These are phyloP conservation scores for Gryganskiella cystojenkinii DNA, from an alignment of 192 early-diverging fungal species.

Conservation along the genomic window DNA sequence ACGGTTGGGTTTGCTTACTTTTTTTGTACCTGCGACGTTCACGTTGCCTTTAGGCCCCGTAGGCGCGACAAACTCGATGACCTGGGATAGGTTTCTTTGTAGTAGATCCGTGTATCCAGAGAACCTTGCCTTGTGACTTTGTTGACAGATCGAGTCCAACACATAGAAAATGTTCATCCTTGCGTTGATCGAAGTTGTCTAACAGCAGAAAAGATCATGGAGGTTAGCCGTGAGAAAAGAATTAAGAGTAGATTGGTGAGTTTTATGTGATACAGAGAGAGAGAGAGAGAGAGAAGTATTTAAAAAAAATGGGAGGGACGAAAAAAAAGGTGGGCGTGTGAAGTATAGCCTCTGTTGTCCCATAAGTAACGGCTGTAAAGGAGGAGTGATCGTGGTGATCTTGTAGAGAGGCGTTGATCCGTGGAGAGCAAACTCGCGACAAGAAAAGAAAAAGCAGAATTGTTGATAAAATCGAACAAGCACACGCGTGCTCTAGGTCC, in stretches of 20 bases:
- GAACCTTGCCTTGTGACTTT: constrained; percentile 57
- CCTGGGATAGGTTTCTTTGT: constrained; percentile 51
- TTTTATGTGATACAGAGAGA: not conserved
- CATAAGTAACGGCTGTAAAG: too few relatives aligned
- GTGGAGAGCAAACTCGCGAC: too few relatives aligned
- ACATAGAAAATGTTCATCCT: constrained; percentile 69
- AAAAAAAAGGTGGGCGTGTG: too few relatives aligned
- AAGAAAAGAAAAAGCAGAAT: not conserved
- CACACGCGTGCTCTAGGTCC: not conserved
- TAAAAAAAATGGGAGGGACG: too few relatives aligned
- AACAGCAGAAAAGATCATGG: not conserved
- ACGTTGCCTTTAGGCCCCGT: constrained; percentile 61
- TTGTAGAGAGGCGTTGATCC: not conserved
- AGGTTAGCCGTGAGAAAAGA: not conserved
- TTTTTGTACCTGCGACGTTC: constrained; percentile 63
- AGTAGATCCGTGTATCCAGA: constrained; percentile 62
- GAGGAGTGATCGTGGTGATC: not conserved
- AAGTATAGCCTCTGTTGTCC: too few relatives aligned
- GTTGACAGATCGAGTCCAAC: constrained; percentile 62
- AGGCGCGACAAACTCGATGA: constrained; percentile 56
- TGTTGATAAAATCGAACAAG: not conserved
- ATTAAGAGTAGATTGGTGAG: not conserved
- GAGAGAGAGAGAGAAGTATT: too few relatives aligned
- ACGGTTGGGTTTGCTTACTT: constrained; percentile 44
- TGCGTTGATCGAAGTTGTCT: constrained; percentile 59